These are phyloP conservation scores for Fusarium scirpi DNA, from an alignment of 2,329 filamentous ascomycete species.

Conservation along the genomic window DNA sequence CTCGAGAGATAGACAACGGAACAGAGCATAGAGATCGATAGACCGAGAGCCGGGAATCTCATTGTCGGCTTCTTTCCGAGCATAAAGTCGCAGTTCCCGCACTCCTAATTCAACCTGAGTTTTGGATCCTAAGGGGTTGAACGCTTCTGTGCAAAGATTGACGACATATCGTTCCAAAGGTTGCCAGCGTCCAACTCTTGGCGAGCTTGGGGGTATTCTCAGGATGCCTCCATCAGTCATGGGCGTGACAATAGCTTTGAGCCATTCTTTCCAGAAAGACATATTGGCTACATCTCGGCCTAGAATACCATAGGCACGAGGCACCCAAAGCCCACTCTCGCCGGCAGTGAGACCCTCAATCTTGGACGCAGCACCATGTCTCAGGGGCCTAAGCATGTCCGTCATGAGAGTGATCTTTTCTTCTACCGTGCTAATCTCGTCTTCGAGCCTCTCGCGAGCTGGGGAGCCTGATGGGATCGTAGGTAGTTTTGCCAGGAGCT, in stretches of 20 bases:
- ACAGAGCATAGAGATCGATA: conserved; percentile 92
- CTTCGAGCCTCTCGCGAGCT: conserved; percentile 86
- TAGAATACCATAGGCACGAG: conserved; percentile 91
- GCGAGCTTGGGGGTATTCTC: conserved; percentile 87
- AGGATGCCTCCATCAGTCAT: conserved; percentile 91
- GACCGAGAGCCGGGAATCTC: conserved; percentile 93
- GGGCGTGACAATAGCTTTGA: conserved; percentile 91
- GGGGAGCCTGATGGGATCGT: conserved; percentile 82
- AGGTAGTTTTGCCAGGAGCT: conserved; percentile 85
- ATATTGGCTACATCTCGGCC: conserved; percentile 86
- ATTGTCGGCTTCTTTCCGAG: conserved; percentile 91
- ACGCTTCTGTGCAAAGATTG: conserved; percentile 94
- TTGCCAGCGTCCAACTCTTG: conserved; percentile 93
- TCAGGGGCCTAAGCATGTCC: conserved; percentile 89
- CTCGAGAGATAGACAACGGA: conserved; percentile 87
- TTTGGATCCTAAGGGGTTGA: conserved; percentile 91
- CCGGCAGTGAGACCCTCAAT: conserved; percentile 96
- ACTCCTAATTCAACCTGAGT: conserved; percentile 95
- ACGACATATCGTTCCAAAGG: conserved; percentile 96
- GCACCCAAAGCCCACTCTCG: conserved; percentile 96
- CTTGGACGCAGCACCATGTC: conserved; percentile 94
- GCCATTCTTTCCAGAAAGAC: conserved; percentile 98
- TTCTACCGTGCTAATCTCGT: conserved; percentile 94
- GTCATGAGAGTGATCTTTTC: conserved; percentile 98
- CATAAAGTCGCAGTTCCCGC: conserved; percentile 89